These are phyloP conservation scores for Phytopythium litorale DNA, from an alignment of 352 stramenopile genomes.

Conservation along the genomic window DNA sequence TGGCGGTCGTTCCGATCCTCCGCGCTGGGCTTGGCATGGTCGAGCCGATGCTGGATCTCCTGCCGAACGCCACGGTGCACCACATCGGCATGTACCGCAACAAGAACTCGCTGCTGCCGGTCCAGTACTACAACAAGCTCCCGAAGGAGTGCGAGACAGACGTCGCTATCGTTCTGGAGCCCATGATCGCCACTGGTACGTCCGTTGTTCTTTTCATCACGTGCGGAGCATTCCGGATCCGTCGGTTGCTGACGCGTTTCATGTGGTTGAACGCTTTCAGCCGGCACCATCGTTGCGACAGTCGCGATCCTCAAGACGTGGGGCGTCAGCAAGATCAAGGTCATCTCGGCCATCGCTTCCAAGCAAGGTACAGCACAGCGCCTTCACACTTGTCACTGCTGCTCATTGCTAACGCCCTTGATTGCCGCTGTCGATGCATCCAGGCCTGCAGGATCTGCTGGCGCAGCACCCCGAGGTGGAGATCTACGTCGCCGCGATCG, in stretches of 20 bases:
- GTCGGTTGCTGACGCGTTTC: background rate
- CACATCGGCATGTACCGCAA: slow-evolving; percentile 95
- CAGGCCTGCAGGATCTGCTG: slow-evolving; percentile 74
- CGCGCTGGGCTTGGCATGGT: slow-evolving; percentile 90
- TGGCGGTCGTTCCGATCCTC: slow-evolving; percentile 97
- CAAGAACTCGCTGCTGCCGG: slow-evolving; percentile 89
- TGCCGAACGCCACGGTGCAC: slow-evolving; percentile 94
- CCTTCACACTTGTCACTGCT: no score
- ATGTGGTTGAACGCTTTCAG: slow-evolving; percentile 15
- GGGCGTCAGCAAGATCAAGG: slow-evolving; percentile 92
- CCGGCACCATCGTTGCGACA: slow-evolving; percentile 93
- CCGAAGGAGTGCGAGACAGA: slow-evolving; percentile 92
- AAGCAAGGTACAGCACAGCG: slow-evolving; percentile 55
- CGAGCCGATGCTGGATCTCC: slow-evolving; percentile 95
- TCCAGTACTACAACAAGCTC: slow-evolving; percentile 99
- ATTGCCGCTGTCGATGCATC: background rate
- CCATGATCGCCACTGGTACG: slow-evolving; percentile 93
- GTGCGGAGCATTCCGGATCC: background rate
- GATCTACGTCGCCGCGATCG: slow-evolving; percentile 73
- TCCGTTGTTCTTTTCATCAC: background rate
- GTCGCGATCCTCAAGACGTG: slow-evolving; percentile 96
- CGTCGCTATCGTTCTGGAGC: slow-evolving; percentile 96
- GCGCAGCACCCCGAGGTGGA: slow-evolving; percentile 76
- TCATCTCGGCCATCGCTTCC: slow-evolving; percentile 93
- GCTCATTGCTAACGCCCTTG: background rate